phyloP scores from a whole-genome alignment of 1,139 yeast genomes.

The Taphrina communis region DNA sequence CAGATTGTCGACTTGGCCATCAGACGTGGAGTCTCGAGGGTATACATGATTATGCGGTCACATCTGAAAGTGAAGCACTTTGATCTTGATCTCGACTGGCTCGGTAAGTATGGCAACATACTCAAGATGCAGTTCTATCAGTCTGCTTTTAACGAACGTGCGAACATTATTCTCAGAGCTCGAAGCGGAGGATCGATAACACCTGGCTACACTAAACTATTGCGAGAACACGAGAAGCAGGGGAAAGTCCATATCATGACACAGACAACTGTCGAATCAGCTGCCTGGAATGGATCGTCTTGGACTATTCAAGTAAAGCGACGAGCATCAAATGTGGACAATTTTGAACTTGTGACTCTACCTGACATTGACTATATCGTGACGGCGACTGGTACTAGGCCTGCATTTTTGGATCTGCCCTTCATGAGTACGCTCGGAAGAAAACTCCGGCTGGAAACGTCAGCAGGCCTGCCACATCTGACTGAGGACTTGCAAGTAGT shows the following conservation, averaged over 20 bases:
- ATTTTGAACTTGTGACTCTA: not conserved
- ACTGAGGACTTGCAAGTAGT: constrained; percentile 59
- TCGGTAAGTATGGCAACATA: constrained; percentile 59
- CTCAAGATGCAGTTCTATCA: constrained; percentile 56
- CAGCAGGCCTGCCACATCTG: constrained; percentile 56
- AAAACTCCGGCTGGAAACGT: constrained; percentile 52
- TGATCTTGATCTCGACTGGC: constrained; percentile 62
- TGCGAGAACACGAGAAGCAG: constrained; percentile 51
- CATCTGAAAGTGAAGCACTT: constrained; percentile 58
- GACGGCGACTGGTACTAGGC: constrained; percentile 57
- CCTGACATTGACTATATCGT: constrained; percentile 53
- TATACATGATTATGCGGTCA: constrained; percentile 55
- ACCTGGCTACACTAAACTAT: constrained; percentile 56
- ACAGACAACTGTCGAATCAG: not conserved
- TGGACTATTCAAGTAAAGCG: constrained; percentile 5
- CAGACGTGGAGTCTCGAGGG: constrained; percentile 51
- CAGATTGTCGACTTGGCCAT: constrained; percentile 58
- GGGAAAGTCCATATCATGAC: constrained; percentile 48
- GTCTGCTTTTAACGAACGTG: constrained; percentile 56
- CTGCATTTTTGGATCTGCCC: constrained; percentile 49
- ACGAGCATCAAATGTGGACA: constrained; percentile 45
- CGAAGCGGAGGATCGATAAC: constrained; percentile 60
- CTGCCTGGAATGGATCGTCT: constrained; percentile 1
- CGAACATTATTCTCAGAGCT: constrained; percentile 56
- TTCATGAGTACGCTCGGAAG: constrained; percentile 52